A percentile compares a stretch with the other conserved stretches of the same genome.
These are phyloP conservation scores for Crucibulum laeve DNA, from an alignment of 768 basidiomycete species.

Conservation along the genomic window DNA sequence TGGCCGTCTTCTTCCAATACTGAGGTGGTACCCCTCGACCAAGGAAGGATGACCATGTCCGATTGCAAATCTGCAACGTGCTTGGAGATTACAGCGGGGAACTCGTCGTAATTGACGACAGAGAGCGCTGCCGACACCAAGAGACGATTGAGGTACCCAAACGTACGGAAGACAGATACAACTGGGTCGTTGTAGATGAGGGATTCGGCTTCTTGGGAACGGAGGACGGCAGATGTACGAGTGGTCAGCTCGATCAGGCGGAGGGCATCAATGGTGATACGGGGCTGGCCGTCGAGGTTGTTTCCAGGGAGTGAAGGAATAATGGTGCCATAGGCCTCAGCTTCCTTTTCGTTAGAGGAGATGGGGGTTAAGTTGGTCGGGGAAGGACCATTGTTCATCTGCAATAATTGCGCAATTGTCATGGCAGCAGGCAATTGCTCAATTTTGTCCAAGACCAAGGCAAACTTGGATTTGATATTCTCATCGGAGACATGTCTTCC, in stretches of 20 bases:
- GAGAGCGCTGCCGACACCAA: constrained; percentile 65
- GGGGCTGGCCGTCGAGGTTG: constrained; percentile 4
- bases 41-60: constrained; percentile 82
- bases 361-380: constrained; percentile 3
- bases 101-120: constrained; percentile 74
- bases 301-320: not conserved
- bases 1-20: constrained; percentile 23
- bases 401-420: constrained; percentile 75
- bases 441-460: constrained; percentile 75
- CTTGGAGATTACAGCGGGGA: constrained; percentile 57
- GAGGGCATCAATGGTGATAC: constrained; percentile 63
- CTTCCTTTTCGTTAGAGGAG: constrained; percentile 24
- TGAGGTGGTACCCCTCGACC: constrained; percentile 50
- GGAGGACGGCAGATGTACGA: constrained; percentile 84
- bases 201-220: constrained; percentile 69
- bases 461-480: constrained; percentile 52
- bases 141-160: constrained; percentile 66
- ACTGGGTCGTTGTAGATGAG: constrained; percentile 70
- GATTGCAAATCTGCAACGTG: constrained; percentile 54
- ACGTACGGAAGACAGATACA: constrained; percentile 71
- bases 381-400: constrained; percentile 18
- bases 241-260: constrained; percentile 88
- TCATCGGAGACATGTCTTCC: constrained; percentile 22
- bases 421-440: constrained; percentile 81
- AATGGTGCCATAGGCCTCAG: constrained; percentile 12